phyloP scores from a whole-genome alignment of 2,329 filamentous ascomycete genomes.

The Colletotrichum euphorbiae region DNA sequence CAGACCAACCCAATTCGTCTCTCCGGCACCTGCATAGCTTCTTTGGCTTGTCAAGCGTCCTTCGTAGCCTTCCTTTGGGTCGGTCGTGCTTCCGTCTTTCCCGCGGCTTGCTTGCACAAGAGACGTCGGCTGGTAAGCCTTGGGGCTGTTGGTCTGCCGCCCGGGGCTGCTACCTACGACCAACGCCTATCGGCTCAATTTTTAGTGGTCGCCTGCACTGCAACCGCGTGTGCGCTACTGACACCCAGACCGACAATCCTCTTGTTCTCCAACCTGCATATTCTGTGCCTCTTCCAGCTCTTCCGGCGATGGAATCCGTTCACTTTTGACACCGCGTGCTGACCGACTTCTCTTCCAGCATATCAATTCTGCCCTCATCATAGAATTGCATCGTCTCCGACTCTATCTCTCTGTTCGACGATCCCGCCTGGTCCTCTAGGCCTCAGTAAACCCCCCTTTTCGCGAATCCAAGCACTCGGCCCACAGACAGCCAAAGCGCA shows the following conservation, averaged over 20 bases:
- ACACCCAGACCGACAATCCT: conserved; percentile 39
- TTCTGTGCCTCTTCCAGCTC: conserved; percentile 34
- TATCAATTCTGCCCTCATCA: conserved; percentile 15
- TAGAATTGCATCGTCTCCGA: conserved; percentile 23
- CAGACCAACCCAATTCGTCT: conserved; percentile 32
- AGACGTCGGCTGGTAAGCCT: too few species aligned
- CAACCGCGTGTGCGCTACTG: conserved; percentile 36
- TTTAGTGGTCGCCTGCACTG: conserved; percentile 32
- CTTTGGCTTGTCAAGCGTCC: conserved; percentile 26
- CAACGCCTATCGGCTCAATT: conserved; percentile 22
- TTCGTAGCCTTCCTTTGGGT: conserved; percentile 25
- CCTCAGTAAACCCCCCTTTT: conserved; percentile 21
- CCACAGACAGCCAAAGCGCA: conserved; percentile 30
- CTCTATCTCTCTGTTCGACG: not conserved
- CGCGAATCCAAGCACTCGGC: conserved; percentile 15
- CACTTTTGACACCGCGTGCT: conserved; percentile 19
- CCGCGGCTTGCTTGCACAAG: not conserved
- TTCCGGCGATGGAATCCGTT: conserved; percentile 8
- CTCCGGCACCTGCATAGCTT: conserved; percentile 24
- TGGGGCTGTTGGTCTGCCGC: too few species aligned
- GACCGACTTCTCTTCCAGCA: conserved; percentile 25
- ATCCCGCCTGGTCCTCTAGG: conserved; percentile 13
- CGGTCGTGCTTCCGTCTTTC: conserved; percentile 30
- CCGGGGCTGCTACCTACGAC: not conserved
- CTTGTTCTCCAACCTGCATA: conserved; percentile 28